A percentile compares a stretch with the other conserved stretches of the same genome.
Evolutionary conservation across 2,329 filamentous ascomycete genomes (phyloP).

Genomic region (Lizonia empirigonia): DNA sequence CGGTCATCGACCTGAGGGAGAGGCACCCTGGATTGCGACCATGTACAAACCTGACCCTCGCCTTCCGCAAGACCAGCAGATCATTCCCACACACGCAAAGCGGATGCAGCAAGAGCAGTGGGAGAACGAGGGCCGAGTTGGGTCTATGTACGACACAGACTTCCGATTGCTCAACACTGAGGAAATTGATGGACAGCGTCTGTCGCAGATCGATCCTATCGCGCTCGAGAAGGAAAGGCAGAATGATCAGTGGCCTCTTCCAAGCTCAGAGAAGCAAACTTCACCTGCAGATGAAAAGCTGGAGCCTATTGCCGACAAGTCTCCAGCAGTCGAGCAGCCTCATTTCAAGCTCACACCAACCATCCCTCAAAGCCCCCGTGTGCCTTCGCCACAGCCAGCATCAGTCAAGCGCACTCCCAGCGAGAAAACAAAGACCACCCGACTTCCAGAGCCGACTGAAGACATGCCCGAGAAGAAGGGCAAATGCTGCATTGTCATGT

Average conservation of each 20-base stretch:
- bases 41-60: slow-evolving; percentile 96
- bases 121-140: slow-evolving; percentile 89
- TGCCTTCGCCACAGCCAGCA: slow-evolving; percentile 34
- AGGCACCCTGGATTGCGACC: slow-evolving; percentile 92
- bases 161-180: slow-evolving; percentile 79
- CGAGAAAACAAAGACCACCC: slow-evolving; percentile 51
- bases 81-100: slow-evolving; percentile 91
- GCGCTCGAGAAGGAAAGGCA: slow-evolving; percentile 38
- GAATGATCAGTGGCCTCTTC: slow-evolving; percentile 44
- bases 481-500: slow-evolving; percentile 79
- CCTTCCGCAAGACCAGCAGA: slow-evolving; percentile 90
- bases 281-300: slow-evolving; percentile 30
- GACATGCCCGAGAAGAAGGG: slow-evolving; percentile 66
- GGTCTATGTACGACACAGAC: slow-evolving; percentile 83
- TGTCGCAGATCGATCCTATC: slow-evolving; percentile 40
- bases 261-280: slow-evolving; percentile 38
- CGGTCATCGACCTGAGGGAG: slow-evolving; percentile 82
- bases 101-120: slow-evolving; percentile 92
- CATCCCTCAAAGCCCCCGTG: slow-evolving; percentile 44
- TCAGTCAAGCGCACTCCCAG: slow-evolving; percentile 32
- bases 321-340: slow-evolving; percentile 49
- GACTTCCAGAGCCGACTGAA: slow-evolving; percentile 61
- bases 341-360: slow-evolving; percentile 56
- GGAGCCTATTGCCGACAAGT: slow-evolving; percentile 32
- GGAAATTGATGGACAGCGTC: slow-evolving; percentile 50